Evolutionary conservation across 2,329 filamentous ascomycete genomes (phyloP).

Genomic region (Helotiales sp.): DNA sequence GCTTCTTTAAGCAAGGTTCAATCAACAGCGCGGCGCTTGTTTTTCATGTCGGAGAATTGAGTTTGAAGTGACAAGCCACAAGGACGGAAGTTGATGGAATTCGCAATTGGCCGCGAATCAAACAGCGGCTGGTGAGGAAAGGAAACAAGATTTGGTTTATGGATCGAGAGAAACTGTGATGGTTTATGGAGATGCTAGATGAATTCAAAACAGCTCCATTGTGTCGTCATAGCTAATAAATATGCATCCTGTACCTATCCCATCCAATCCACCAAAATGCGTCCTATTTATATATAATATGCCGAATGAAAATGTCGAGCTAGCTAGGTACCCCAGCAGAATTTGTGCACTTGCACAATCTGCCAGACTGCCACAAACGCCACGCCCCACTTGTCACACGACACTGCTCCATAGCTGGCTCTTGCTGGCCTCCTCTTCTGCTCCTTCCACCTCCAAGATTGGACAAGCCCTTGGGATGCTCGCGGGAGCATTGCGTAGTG

Average conservation of each 20-base stretch:
- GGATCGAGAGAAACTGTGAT: too few relatives aligned
- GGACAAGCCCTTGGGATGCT: neutral
- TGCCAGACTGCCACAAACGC: neutral
- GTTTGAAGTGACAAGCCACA: neutral
- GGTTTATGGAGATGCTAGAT: too few relatives aligned
- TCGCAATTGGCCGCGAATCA: constrained; percentile 4
- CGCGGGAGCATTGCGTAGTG: neutral
- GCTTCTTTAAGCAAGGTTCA: neutral
- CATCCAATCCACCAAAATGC: too few relatives aligned
- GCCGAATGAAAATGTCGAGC: too few relatives aligned
- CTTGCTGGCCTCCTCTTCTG: neutral
- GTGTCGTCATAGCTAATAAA: neutral
- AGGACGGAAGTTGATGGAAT: neutral
- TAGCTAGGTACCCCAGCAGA: too few relatives aligned
- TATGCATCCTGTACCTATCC: too few relatives aligned
- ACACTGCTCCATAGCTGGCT: neutral
- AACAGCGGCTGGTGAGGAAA: neutral
- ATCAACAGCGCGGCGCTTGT: neutral
- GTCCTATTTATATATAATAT: neutral
- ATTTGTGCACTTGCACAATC: neutral
- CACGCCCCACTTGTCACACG: constrained; percentile 7
- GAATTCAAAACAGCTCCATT: neutral
- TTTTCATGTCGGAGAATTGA: neutral
- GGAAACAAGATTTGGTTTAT: too few relatives aligned
- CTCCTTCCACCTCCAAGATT: neutral